Evolutionary conservation across 768 basidiomycete genomes (phyloP).

Genomic region (Lactifluus subvellereus): DNA sequence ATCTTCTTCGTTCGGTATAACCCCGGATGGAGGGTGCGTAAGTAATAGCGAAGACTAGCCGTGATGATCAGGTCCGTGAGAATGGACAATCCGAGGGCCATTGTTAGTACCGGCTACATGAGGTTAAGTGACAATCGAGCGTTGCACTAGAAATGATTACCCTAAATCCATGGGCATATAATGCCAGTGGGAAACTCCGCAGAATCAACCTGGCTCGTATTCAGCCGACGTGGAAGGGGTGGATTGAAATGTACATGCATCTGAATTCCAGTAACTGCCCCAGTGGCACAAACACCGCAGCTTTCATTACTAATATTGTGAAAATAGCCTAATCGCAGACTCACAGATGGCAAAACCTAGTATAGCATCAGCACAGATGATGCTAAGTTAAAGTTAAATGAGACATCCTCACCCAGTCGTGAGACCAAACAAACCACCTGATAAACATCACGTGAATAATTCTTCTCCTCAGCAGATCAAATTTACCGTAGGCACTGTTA

Average conservation of each 20-base stretch:
- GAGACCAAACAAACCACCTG: neutral
- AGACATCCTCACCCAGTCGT: constrained; percentile 3
- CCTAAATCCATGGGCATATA: neutral
- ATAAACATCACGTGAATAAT: neutral
- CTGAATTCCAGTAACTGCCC: neutral
- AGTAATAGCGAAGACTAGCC: constrained; percentile 14
- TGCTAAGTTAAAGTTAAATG: neutral
- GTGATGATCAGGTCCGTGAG: constrained; percentile 16
- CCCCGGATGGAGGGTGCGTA: constrained; percentile 15
- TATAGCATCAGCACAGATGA: neutral
- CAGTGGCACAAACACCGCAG: neutral
- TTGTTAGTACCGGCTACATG: constrained; percentile 6
- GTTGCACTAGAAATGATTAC: neutral
- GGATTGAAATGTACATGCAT: constrained; percentile 1
- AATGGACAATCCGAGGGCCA: constrained; percentile 10
- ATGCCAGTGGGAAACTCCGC: neutral
- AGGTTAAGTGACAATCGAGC: neutral
- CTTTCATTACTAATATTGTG: neutral
- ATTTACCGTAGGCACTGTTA: constrained; percentile 12
- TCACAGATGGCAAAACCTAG: constrained; percentile 4
- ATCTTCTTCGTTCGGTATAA: constrained; percentile 8
- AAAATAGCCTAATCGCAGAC: neutral
- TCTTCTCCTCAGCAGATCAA: neutral
- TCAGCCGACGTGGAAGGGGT: neutral
- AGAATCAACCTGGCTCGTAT: neutral